Percentiles rank a stretch among this genome's conserved stretches.
These are phyloP conservation scores for Ascochyta fabae DNA, from an alignment of 2,329 filamentous ascomycete genomes.

Conservation along the genomic window DNA sequence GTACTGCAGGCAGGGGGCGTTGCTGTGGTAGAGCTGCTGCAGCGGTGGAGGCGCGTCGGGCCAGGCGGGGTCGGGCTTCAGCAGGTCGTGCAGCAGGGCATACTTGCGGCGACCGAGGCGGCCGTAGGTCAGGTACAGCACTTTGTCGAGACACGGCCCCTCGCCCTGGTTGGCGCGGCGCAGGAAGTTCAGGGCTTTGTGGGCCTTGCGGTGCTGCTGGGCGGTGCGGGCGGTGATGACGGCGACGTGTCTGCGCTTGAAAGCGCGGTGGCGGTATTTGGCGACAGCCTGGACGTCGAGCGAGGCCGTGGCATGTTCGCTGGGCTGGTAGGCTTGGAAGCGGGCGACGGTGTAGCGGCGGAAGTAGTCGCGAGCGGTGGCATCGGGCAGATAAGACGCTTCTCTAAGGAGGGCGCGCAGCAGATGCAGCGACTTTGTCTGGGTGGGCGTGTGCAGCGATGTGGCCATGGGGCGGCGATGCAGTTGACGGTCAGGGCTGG, in stretches of 20 bases:
- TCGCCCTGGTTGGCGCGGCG: conserved; percentile 65
- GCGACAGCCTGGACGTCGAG: conserved; percentile 24
- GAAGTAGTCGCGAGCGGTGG: conserved; percentile 59
- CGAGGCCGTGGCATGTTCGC: conserved; percentile 28
- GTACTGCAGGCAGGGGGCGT: conserved; percentile 36
- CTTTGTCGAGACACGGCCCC: conserved; percentile 55
- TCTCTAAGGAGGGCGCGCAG: conserved; percentile 65
- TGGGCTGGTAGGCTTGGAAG: conserved; percentile 55
- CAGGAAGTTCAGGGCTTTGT: conserved; percentile 52
- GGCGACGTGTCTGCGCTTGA: conserved; percentile 28
- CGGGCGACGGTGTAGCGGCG: conserved; percentile 55
- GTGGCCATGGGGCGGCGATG: not conserved
- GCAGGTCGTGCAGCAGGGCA: conserved; percentile 47
- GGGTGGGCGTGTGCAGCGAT: not conserved
- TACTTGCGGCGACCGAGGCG: conserved; percentile 61
- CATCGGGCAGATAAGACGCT: conserved; percentile 66
- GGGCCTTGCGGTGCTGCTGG: conserved; percentile 31
- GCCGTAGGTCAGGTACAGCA: conserved; percentile 64
- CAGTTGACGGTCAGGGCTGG: not conserved
- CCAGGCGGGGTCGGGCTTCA: conserved; percentile 30
- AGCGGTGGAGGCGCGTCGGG: conserved; percentile 27
- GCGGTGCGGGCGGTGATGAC: conserved; percentile 33
- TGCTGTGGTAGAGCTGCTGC: conserved; percentile 48
- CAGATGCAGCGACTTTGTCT: conserved; percentile 50
- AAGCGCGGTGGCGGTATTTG: conserved; percentile 25